Evolutionary conservation across 805 yeast genomes (phyloP), one percentile per base, ranked within the genome.

Genomic region (Suhomyces faveliae): DNA sequence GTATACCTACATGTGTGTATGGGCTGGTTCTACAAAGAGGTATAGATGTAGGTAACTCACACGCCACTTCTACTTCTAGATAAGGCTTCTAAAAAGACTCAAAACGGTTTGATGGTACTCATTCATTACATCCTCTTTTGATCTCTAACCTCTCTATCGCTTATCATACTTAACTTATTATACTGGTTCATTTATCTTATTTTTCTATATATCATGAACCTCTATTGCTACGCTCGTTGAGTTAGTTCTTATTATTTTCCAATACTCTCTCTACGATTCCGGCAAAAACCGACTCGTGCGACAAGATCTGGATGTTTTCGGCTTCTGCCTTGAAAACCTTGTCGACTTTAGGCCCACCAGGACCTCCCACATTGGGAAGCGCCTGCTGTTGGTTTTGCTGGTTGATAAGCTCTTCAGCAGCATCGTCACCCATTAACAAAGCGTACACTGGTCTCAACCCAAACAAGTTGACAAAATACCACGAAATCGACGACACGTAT

Each of bases 401-500:
- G 52, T 71, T 67, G 57, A 79, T 63, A 38, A 74, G 73, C 39
- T 73, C 70, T 1, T 74, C 80, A 40, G 77, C 71, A 5, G 71
- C 65, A 3, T 70, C 61, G 49, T 78, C 81, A 10, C 82, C 83
- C 54, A 89, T 76, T 6, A 90, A 53, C 45, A 92, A 75, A 33
- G 87, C 78, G 63, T 85, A 86, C 1, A 94, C 83, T 0, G 96
- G 86, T 55, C 81, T 80, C 51, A 94, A 76, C 23, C 98, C 98
- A 43, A 91, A 66, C 51, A 89, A 79, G 47, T 89, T 87, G 46
- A 92, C 87, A 64, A 94, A 88, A 64, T 92, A 94, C 98, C 98
- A 94, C 4, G 97, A 89, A 17, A 94, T 85, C 2, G 96, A 84
- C 30, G 94, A 85, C 13, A 94, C 98, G 82, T 96, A 94, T 22